Evolutionary conservation across 2,329 filamentous ascomycete species (phyloP).

Genomic region (Nigrospora osmanthi): DNA sequence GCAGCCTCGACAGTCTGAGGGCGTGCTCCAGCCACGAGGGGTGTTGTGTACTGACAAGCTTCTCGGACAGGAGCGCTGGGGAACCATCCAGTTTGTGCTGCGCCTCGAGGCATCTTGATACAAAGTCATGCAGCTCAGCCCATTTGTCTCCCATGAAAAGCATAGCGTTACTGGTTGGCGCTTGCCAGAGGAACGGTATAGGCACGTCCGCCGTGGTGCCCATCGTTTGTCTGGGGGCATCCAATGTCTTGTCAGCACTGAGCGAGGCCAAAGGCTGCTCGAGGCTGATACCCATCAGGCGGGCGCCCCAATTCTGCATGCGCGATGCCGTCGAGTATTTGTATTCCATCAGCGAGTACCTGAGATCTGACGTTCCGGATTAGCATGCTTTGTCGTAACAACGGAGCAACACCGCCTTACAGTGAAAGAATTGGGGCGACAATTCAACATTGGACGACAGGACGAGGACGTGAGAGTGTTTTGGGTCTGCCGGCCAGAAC

Average conservation of each 20-base stretch:
- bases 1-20: constrained; percentile 65
- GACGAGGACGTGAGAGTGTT: constrained; percentile 69
- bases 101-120: constrained; percentile 52
- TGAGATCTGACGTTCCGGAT: constrained; percentile 47
- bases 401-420: constrained; percentile 25
- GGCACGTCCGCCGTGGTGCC: constrained; percentile 19
- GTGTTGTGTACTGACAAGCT: constrained; percentile 26
- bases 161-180: constrained; percentile 72
- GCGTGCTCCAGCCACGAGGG: constrained; percentile 48
- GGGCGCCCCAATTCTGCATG: constrained; percentile 35
- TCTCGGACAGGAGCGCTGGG: constrained; percentile 37
- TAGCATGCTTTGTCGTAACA: neutral
- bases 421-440: constrained; percentile 76
- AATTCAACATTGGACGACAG: constrained; percentile 77
- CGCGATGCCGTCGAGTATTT: constrained; percentile 53
- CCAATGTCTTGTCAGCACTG: constrained; percentile 51
- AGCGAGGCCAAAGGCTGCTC: constrained; percentile 60
- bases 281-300: constrained; percentile 72
- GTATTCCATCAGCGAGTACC: constrained; percentile 70
- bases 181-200: constrained; percentile 74
- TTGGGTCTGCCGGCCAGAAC: constrained; percentile 67
- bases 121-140: constrained; percentile 76
- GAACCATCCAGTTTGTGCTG: constrained; percentile 26
- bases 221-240: constrained; percentile 23
- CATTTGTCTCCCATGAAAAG: constrained; percentile 82